Evolutionary conservation across 306 rosid genomes (phyloP).

Genomic region (Citrullus mucosospermus): DNA sequence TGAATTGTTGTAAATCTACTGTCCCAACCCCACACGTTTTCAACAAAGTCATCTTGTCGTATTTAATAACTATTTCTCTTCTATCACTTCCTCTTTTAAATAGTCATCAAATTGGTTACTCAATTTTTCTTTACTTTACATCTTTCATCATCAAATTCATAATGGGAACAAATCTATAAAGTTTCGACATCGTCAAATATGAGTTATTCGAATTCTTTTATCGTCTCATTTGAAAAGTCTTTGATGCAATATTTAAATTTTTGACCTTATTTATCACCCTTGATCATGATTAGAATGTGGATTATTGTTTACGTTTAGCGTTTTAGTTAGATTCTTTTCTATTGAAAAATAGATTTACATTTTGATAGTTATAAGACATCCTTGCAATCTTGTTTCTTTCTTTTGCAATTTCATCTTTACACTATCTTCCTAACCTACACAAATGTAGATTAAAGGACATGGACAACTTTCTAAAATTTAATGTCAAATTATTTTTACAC

Average conservation of each 20-base stretch:
- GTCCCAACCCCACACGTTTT: slow-evolving; percentile 10
- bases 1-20: neutral
- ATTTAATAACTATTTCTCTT: slow-evolving; percentile 2
- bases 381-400: no score
- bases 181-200: neutral
- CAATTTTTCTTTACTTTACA: neutral
- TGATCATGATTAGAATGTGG: neutral
- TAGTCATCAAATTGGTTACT: neutral
- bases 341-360: neutral
- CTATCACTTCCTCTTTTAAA: slow-evolving; percentile 22
- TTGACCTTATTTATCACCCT: neutral
- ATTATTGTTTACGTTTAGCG: neutral
- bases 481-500: no score
- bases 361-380: no score
- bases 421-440: no score
- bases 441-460: no score
- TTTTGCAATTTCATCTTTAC: no score
- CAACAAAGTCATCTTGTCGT: neutral
- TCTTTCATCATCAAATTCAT: neutral
- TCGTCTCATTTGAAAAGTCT: neutral
- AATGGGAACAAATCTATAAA: neutral
- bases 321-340: neutral
- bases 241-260: neutral
- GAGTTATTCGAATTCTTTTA: neutral
- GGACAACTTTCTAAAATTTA: no score